Base-by-base conservation (phyloP, 805 yeast genomes). In the Zygosaccharomyces rouxii region DNA sequence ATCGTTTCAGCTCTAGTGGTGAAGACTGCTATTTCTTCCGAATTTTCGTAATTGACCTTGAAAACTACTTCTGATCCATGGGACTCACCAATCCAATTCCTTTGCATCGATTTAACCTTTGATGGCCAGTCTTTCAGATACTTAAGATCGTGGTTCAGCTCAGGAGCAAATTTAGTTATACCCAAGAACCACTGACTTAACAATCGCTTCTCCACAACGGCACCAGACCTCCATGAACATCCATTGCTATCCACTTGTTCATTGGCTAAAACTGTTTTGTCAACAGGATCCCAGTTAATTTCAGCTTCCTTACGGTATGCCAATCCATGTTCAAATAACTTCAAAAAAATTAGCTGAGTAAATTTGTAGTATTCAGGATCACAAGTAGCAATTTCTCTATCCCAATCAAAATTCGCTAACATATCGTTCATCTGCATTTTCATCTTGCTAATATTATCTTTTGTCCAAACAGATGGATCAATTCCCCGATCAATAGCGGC, bases 201-300 rank as follows among this genome's bases (percentile, higher is more conserved):
- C 45, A 79, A 69, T 52, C 74, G 76, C 67, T 88, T 89, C 65
- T 94, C 97, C 0, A 92, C 99, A 13, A 83, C 51, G 0, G 98
- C 99, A 4, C 99, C 99, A 2, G 97, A 89, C 66, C 99, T 78
- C 99, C 99, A 94, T 0, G 97, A 89, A 47, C 82, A 74, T 0
- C 99, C 99, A 39, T 87, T 78, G 1, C 83, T 66, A 65, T 94
- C 99, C 2, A 94, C 97, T 67, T 94, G 99, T 68, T 94, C 99
- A 63, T 86, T 94, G 2, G 99, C 99, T 51, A 94, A 72, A 1
- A 94, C 99, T 0, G 99, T 94, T 55, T 84, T 79, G 59, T 94
- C 99, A 0, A 94, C 79, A 0, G 99, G 99, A 67, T 94, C 99
- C 99, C 99, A 94, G 62, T 94, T 94, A 50, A 94, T 94, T 57